Conservation (phyloP, 2,329 filamentous ascomycete genomes). For the Arthrobotrys conoides region DNA sequence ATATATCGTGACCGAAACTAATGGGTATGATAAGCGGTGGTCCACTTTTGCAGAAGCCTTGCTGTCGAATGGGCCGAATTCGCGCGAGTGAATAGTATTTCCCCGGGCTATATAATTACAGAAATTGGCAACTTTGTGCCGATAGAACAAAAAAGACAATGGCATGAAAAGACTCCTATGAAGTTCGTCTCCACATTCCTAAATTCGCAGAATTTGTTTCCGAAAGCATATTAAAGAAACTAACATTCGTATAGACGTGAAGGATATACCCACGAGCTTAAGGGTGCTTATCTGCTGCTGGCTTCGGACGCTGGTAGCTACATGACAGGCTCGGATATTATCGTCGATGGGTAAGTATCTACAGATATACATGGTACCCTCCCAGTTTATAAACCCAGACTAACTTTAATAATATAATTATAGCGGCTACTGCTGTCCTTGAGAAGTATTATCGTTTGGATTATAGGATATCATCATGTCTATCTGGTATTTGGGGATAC, state of each 20-base stretch:
- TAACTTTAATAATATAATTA: not conserved
- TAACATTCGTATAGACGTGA: slow-evolving; percentile 71
- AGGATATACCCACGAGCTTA: slow-evolving; percentile 80
- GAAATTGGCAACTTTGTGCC: slow-evolving; percentile 78
- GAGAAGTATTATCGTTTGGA: not conserved
- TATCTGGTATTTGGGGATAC: too few species aligned
- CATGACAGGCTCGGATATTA: slow-evolving; percentile 80
- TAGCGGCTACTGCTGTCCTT: slow-evolving; percentile 53
- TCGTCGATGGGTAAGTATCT: slow-evolving; percentile 76
- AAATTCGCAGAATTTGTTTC: not conserved
- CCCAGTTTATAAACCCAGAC: not conserved
- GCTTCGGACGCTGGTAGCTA: slow-evolving; percentile 86
- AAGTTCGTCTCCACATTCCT: slow-evolving; percentile 68
- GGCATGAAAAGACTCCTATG: slow-evolving; percentile 85
- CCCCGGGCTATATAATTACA: slow-evolving; percentile 82
- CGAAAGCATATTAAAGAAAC: not conserved
- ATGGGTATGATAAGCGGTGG: slow-evolving; percentile 65
- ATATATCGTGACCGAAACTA: slow-evolving; percentile 61
- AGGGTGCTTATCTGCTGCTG: slow-evolving; percentile 85
- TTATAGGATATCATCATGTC: not conserved
- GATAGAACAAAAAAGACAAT: slow-evolving; percentile 78
- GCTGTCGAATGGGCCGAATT: slow-evolving; percentile 84
- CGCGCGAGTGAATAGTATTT: slow-evolving; percentile 79
- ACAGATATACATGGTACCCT: not conserved
- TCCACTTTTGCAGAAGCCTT: slow-evolving; percentile 74